Evolutionary conservation across 306 rosid genomes (phyloP).

Genomic region (Parietaria judaica): DNA sequence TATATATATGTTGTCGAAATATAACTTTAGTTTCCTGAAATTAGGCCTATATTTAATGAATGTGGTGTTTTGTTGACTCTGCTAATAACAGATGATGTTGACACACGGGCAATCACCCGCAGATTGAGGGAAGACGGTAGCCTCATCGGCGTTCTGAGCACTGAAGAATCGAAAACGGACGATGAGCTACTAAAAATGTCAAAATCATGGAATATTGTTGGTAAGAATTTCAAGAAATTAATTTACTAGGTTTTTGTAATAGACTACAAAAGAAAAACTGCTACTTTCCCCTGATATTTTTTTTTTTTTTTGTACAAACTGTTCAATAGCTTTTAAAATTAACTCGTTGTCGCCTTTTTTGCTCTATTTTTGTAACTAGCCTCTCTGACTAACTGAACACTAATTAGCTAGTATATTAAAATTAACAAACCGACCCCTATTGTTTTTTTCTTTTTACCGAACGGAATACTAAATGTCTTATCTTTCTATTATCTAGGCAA

Average conservation of each 20-base stretch:
- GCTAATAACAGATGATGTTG: conserved; percentile 74
- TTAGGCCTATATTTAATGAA: too few relatives aligned
- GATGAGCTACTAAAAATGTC: conserved; percentile 76
- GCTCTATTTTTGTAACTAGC: too few relatives aligned
- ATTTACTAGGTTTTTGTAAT: not conserved
- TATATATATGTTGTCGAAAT: too few relatives aligned
- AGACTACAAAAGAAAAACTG: not conserved
- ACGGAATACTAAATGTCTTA: too few relatives aligned
- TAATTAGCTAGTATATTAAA: too few relatives aligned
- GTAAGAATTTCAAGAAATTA: conserved; percentile 34
- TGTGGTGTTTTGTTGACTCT: conserved; percentile 11
- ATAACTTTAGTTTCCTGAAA: too few relatives aligned
- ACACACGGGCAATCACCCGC: conserved; percentile 90
- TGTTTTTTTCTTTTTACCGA: too few relatives aligned
- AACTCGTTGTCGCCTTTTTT: too few relatives aligned
- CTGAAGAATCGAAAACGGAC: conserved; percentile 68
- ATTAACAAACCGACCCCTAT: too few relatives aligned
- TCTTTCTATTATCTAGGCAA: conserved; percentile 37
- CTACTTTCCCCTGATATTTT: not conserved
- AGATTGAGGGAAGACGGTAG: conserved; percentile 91
- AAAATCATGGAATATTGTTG: conserved; percentile 88
- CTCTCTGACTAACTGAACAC: too few relatives aligned
- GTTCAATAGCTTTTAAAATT: too few relatives aligned
- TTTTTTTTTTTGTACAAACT: too few relatives aligned
- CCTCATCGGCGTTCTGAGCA: conserved; percentile 86